Percentiles rank a stretch among this genome's conserved stretches.
phyloP scores from a whole-genome alignment of 2,329 filamentous ascomycete species.

The Metarhizium robertsii region DNA sequence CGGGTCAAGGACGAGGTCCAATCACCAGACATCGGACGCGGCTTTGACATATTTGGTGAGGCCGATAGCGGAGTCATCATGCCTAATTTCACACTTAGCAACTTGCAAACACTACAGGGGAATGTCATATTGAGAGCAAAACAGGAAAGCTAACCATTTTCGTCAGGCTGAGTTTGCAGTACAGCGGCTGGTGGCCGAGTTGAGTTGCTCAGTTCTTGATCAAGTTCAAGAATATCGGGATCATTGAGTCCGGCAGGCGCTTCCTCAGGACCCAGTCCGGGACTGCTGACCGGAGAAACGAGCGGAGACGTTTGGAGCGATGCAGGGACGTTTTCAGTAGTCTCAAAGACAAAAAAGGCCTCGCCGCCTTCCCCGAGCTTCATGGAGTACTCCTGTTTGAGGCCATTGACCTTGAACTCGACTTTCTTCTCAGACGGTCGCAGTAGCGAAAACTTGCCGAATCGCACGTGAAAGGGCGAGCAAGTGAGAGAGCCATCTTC shows the following conservation, averaged over 20 bases:
- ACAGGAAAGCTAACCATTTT: conserved; percentile 18
- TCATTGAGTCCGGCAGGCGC: conserved; percentile 43
- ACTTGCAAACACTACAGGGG: neutral
- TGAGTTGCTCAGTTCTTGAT: conserved; percentile 28
- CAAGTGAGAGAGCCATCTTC: conserved; percentile 84
- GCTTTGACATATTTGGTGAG: conserved; percentile 39
- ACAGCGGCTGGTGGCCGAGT: conserved; percentile 36
- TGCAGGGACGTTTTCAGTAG: conserved; percentile 81
- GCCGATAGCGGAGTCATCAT: conserved; percentile 43
- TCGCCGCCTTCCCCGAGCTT: conserved; percentile 96
- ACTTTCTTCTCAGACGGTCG: conserved; percentile 98
- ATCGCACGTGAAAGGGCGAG: conserved; percentile 96
- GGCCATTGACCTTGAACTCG: conserved; percentile 89
- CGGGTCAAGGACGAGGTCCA: conserved; percentile 36
- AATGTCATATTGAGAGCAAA: neutral
- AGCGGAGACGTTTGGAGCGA: conserved; percentile 90
- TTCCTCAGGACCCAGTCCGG: conserved; percentile 44
- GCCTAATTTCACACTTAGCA: conserved; percentile 20
- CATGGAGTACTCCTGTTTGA: conserved; percentile 92
- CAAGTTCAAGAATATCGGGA: conserved; percentile 60
- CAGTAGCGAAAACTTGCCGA: conserved; percentile 94
- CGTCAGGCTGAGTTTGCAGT: conserved; percentile 21
- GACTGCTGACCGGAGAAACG: conserved; percentile 81
- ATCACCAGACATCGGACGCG: conserved; percentile 39
- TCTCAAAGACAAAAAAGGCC: conserved; percentile 98